A percentile compares a stretch with the other conserved stretches of the same genome.
Conservation (phyloP, 345 rosid genomes). For the Eucalyptus rudis region DNA sequence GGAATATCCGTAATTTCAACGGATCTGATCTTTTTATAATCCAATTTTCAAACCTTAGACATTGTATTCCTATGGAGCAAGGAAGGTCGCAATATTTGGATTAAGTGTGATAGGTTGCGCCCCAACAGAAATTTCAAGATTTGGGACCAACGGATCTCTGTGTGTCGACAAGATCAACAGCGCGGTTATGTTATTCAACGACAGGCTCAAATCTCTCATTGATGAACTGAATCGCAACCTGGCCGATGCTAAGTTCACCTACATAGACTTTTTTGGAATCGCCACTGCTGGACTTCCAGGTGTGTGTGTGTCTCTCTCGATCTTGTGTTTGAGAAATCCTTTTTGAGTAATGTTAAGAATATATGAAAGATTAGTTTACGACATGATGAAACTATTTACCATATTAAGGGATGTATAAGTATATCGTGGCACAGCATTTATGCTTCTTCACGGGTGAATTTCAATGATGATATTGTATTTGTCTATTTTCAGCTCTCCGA, state of each 20-base stretch:
- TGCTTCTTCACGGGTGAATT: not conserved
- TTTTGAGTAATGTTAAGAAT: not conserved
- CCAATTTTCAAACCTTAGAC: not conserved
- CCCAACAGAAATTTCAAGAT: not conserved
- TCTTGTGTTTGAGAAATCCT: not conserved
- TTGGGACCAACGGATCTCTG: slow-evolving; percentile 1
- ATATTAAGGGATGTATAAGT: not conserved
- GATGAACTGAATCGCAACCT: slow-evolving; percentile 1
- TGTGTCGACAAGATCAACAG: slow-evolving; percentile 5
- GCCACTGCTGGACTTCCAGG: not conserved
- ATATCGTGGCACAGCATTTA: not conserved
- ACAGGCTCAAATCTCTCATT: not conserved
- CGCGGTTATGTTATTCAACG: slow-evolving; percentile 2
- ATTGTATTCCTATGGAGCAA: slow-evolving; percentile 13
- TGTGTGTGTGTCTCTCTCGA: not conserved
- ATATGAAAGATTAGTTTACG: not conserved
- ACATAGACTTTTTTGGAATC: not conserved
- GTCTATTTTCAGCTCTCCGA: not conserved
- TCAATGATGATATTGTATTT: not conserved
- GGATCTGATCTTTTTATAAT: not conserved
- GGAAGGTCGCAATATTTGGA: slow-evolving; percentile 19
- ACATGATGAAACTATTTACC: not conserved
- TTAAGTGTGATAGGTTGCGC: slow-evolving; percentile 13
- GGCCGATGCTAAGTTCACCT: slow-evolving; percentile 8
- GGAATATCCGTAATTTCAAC: not conserved